Percentiles rank a stretch among this genome's conserved stretches.
These are phyloP conservation scores for Ophiocordyceps camponoti-leonardi DNA, from an alignment of 2,329 filamentous ascomycete species.

Conservation along the genomic window DNA sequence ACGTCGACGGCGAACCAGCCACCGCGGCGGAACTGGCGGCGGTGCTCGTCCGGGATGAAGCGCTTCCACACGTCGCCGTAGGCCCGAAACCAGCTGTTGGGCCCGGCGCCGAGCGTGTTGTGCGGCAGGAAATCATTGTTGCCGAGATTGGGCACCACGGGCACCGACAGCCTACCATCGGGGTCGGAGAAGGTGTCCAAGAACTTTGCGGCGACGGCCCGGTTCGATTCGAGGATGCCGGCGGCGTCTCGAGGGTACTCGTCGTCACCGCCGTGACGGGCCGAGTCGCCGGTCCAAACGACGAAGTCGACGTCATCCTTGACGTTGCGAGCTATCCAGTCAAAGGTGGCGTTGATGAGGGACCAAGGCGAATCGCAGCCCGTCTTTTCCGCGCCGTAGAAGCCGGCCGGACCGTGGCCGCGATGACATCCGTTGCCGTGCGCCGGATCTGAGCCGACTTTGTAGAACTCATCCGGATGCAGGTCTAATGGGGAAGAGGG, in stretches of 20 bases:
- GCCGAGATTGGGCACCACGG: conserved; percentile 77
- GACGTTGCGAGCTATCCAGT: conserved; percentile 68
- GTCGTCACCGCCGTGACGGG: conserved; percentile 79
- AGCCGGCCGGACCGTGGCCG: conserved; percentile 57
- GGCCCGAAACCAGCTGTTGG: conserved; percentile 67
- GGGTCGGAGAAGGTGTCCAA: conserved; percentile 51
- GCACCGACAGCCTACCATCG: conserved; percentile 45
- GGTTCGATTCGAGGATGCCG: conserved; percentile 67
- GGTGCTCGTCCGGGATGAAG: conserved; percentile 85
- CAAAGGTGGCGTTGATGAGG: conserved; percentile 75
- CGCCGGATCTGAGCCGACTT: conserved; percentile 54
- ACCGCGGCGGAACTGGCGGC: conserved; percentile 77
- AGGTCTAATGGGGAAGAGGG: conserved; percentile 43
- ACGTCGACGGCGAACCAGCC: conserved; percentile 94
- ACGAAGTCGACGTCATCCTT: conserved; percentile 75
- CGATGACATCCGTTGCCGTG: conserved; percentile 61
- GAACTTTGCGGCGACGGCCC: conserved; percentile 60
- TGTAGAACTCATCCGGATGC: conserved; percentile 82
- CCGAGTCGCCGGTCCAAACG: conserved; percentile 83
- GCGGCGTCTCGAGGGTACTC: conserved; percentile 54
- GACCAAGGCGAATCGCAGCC: conserved; percentile 74
- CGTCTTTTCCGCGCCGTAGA: conserved; percentile 70
- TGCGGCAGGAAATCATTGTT: conserved; percentile 98
- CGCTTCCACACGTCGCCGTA: conserved; percentile 66
- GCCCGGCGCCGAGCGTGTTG: conserved; percentile 76